Conservation (phyloP, 805 yeast species). For the Sugiyamaella marilandica region DNA sequence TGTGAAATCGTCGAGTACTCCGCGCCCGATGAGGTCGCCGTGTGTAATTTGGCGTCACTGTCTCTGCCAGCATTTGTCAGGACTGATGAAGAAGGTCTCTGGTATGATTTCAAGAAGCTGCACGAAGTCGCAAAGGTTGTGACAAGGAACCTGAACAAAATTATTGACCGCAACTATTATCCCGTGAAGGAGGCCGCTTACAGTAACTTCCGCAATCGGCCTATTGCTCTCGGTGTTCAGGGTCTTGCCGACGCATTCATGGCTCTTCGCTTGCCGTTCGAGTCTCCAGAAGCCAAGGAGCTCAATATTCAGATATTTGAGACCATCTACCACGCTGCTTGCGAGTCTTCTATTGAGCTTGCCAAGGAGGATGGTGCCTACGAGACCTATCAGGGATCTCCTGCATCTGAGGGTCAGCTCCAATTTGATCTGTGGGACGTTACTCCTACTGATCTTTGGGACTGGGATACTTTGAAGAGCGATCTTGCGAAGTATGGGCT, state of each 20-base stretch:
- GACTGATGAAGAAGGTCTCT: slow-evolving; percentile 42
- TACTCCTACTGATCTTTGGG: slow-evolving; percentile 76
- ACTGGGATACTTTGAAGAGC: slow-evolving; percentile 72
- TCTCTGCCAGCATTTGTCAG: slow-evolving; percentile 78
- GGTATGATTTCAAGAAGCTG: slow-evolving; percentile 67
- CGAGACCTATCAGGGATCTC: slow-evolving; percentile 74
- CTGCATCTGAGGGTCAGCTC: slow-evolving; percentile 77
- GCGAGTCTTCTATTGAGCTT: slow-evolving; percentile 80
- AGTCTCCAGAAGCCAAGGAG: slow-evolving; percentile 67
- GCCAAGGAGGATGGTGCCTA: slow-evolving; percentile 69
- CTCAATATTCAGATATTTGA: slow-evolving; percentile 86
- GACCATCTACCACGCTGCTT: slow-evolving; percentile 90
- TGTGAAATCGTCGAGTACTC: slow-evolving; percentile 93
- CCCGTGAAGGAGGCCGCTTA: slow-evolving; percentile 72
- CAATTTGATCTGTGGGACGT: slow-evolving; percentile 87
- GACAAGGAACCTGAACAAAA: slow-evolving; percentile 69
- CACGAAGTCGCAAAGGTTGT: slow-evolving; percentile 76
- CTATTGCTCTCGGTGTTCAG: slow-evolving; percentile 97
- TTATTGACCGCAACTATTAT: slow-evolving; percentile 81
- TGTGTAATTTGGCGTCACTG: slow-evolving; percentile 88
- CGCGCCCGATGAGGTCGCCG: slow-evolving; percentile 89
- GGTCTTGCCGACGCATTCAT: slow-evolving; percentile 90
- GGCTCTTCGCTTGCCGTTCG: slow-evolving; percentile 78
- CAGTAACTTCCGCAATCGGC: slow-evolving; percentile 82
- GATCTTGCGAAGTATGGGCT: slow-evolving; percentile 61